These are phyloP conservation scores for Friedmanniomyces endolithicus DNA, from an alignment of 495 filamentous ascomycete genomes.

Conservation along the genomic window DNA sequence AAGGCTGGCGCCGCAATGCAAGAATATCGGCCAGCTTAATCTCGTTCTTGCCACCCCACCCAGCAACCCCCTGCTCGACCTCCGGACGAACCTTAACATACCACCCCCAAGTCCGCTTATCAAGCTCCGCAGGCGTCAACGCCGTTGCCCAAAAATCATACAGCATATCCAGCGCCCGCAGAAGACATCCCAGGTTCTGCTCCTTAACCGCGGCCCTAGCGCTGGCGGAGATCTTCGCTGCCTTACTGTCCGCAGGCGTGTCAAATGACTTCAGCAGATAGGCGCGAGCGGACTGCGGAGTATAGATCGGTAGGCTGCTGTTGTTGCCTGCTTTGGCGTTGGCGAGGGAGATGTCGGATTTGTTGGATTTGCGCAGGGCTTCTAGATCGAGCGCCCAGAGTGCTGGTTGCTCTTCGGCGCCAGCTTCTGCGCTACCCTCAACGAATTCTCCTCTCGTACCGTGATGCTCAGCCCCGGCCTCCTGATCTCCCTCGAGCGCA, in stretches of 20 bases:
- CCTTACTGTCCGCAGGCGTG: slow-evolving; percentile 9
- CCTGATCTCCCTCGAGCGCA: neutral
- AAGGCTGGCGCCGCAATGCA: slow-evolving; percentile 37
- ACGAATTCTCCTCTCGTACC: neutral
- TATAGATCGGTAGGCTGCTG: slow-evolving; percentile 50
- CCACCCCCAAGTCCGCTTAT: slow-evolving; percentile 67
- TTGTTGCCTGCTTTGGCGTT: slow-evolving; percentile 22
- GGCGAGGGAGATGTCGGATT: slow-evolving; percentile 15
- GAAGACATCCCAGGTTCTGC: slow-evolving; percentile 50
- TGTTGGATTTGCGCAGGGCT: slow-evolving; percentile 39
- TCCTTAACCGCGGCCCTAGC: slow-evolving; percentile 45
- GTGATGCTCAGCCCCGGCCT: slow-evolving; percentile 9
- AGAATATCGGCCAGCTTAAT: slow-evolving; percentile 56
- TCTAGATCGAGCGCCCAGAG: slow-evolving; percentile 75
- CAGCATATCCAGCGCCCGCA: slow-evolving; percentile 54
- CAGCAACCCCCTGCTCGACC: slow-evolving; percentile 55
- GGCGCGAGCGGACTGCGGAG: slow-evolving; percentile 46
- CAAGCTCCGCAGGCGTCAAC: slow-evolving; percentile 49
- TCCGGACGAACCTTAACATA: slow-evolving; percentile 63
- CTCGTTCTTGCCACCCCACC: slow-evolving; percentile 70
- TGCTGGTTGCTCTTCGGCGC: slow-evolving; percentile 36
- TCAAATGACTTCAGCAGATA: slow-evolving; percentile 54
- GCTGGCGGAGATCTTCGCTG: slow-evolving; percentile 23
- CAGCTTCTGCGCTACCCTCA: neutral
- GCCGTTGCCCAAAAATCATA: slow-evolving; percentile 56